phyloP scores from a whole-genome alignment of 1,284 basidiomycete genomes.

The Malassezia nana region DNA sequence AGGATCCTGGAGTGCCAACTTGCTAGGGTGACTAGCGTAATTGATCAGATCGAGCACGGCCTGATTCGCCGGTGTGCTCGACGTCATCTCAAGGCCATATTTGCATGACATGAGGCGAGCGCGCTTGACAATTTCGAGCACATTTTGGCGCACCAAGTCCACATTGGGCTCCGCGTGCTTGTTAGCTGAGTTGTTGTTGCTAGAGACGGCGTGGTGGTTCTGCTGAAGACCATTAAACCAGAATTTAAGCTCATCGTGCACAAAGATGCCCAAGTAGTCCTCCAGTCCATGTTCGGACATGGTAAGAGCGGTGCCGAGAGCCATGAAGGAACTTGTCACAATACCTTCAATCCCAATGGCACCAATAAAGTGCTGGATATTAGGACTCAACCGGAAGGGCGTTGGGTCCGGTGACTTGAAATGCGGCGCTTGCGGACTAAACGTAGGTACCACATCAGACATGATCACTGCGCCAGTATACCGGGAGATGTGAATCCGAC shows the following conservation, averaged over 20 bases:
- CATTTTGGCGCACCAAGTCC: slow-evolving; percentile 64
- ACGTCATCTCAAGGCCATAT: slow-evolving; percentile 61
- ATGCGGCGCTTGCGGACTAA: slow-evolving; percentile 58
- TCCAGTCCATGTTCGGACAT: slow-evolving; percentile 85
- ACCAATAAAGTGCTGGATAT: slow-evolving; percentile 87
- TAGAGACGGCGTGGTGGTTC: slow-evolving; percentile 14
- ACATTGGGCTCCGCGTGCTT: slow-evolving; percentile 48
- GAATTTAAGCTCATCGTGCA: slow-evolving; percentile 78
- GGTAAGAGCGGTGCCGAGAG: slow-evolving; percentile 78
- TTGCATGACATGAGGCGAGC: slow-evolving; percentile 78
- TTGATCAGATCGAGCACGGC: slow-evolving; percentile 75
- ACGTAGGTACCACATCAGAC: slow-evolving; percentile 44
- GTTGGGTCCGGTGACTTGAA: slow-evolving; percentile 74
- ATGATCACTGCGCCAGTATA: slow-evolving; percentile 49
- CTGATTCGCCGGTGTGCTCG: slow-evolving; percentile 53
- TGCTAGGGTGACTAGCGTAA: slow-evolving; percentile 53
- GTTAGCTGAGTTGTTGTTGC: slow-evolving; percentile 6
- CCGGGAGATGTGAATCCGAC: slow-evolving; percentile 77
- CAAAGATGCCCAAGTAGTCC: slow-evolving; percentile 76
- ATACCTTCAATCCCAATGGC: slow-evolving; percentile 82
- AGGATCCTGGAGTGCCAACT: slow-evolving; percentile 53
- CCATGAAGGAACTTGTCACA: slow-evolving; percentile 73
- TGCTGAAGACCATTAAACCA: slow-evolving; percentile 53
- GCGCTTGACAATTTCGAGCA: slow-evolving; percentile 70
- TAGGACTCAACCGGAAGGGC: slow-evolving; percentile 93